phyloP scores from a whole-genome alignment of 768 basidiomycete species.

The Chiua virens region DNA sequence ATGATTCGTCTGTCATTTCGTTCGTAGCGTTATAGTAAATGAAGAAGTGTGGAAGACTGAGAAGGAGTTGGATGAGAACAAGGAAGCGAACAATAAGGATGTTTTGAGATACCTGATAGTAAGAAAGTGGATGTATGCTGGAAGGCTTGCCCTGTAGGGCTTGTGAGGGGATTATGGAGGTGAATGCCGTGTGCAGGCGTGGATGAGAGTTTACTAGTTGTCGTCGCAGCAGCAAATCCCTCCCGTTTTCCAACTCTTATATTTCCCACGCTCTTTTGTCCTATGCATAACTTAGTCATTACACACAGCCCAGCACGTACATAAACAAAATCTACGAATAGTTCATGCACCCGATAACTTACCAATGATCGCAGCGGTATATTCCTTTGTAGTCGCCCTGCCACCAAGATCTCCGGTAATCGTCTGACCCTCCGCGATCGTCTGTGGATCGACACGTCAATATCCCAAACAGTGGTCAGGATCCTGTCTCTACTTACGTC shows the following conservation, averaged over 20 bases:
- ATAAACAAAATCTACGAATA: slow-evolving; percentile 7
- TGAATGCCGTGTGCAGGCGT: slow-evolving; percentile 57
- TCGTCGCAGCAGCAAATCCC: slow-evolving; percentile 31
- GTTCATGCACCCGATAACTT: slow-evolving; percentile 49
- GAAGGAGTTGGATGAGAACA: slow-evolving; percentile 18
- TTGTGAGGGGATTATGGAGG: slow-evolving; percentile 65
- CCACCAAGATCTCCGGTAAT: slow-evolving; percentile 98
- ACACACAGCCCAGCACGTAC: slow-evolving; percentile 10
- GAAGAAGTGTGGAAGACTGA: slow-evolving; percentile 50
- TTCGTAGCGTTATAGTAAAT: slow-evolving; percentile 60
- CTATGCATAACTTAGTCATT: not conserved
- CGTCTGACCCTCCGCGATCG: slow-evolving; percentile 92
- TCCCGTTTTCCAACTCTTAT: slow-evolving; percentile 14
- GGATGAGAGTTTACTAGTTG: slow-evolving; percentile 45
- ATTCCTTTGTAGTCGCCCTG: slow-evolving; percentile 85
- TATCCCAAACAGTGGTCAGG: not conserved
- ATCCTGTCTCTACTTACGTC: slow-evolving; percentile 52
- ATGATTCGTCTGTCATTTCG: slow-evolving; percentile 85
- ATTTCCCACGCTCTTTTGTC: slow-evolving; percentile 28
- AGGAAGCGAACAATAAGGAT: slow-evolving; percentile 1
- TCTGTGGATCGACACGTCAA: slow-evolving; percentile 47
- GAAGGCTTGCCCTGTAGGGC: slow-evolving; percentile 89
- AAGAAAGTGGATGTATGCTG: slow-evolving; percentile 43
- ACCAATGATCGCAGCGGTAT: slow-evolving; percentile 82
- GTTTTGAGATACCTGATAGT: slow-evolving; percentile 42